Evolutionary conservation across 179 eudicot genomes (phyloP), one percentile per base, ranked within the genome.

Genomic region (Pouteria campechiana): DNA sequence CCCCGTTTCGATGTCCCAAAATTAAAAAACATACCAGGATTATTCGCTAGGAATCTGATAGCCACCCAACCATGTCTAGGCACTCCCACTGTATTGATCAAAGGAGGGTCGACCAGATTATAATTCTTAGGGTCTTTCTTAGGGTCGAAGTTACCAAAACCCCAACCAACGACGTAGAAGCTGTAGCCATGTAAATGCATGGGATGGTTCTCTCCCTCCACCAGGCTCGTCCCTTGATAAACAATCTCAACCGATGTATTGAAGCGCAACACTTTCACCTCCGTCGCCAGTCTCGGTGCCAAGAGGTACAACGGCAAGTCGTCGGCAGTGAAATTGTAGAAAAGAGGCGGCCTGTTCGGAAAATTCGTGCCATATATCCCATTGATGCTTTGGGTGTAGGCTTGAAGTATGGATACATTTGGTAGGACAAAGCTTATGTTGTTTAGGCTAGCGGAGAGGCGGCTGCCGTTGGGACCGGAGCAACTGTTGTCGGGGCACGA

Each of bases 171-270:
- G 12, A 58, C 64, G 11, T 58, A 58, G 14, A 58, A 58, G 21
- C 45, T 50, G n/a, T 50, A 35, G 2, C 64, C 64, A 36, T 58
- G 64, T 4, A 58, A 32, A 45, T 58, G 64, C 44, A 58, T 58
- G 12, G 64, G 64, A 50, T 58, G 64, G 22, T 58, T 46, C 7
- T 41, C 9, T 6, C 56, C 67, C 0, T 31, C 53, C 3, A 47
- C 41, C 44, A 61, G 18, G 34, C 33, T 61, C 0, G 73, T 67
- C 28, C 64, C 64, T 31, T 64, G 70, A 23, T 40, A 48, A 20
- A 65, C 55, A 38, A 70, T 12, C 67, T 70, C 76, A 42, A 70
- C 76, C n/a, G 53, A 52, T 1, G 63, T 23, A 25, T 54, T 54
- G 29, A 28, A 52, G 14, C 57, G 58, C 15, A 70, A 39, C 0